Percentiles rank a stretch among this genome's conserved stretches.
Conservation (phyloP, 2,329 filamentous ascomycete species). For the Talaromyces sp. region DNA sequence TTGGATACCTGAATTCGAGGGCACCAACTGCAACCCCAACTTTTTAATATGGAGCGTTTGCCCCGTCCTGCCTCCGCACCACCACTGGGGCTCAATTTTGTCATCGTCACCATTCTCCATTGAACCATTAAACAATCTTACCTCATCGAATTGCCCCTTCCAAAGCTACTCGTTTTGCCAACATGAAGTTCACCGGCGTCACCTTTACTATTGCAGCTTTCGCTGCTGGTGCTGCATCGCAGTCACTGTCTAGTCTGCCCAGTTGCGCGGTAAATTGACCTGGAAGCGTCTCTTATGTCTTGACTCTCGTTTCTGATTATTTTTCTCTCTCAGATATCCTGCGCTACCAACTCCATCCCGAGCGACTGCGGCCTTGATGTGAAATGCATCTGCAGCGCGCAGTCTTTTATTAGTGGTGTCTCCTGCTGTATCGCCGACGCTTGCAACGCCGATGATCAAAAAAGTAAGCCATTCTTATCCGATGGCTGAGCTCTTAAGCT, state of each 20-base stretch:
- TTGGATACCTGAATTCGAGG: background rate
- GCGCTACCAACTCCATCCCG: conserved; percentile 39
- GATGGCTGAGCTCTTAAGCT: background rate
- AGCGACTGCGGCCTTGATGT: conserved; percentile 40
- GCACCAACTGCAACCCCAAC: background rate
- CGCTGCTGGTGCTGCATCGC: conserved; percentile 44
- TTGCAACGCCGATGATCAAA: conserved; percentile 42
- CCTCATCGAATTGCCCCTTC: background rate
- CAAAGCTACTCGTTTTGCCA: background rate
- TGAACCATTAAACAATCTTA: background rate
- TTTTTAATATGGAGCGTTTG: background rate
- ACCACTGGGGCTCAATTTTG: background rate
- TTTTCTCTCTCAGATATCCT: conserved; percentile 25
- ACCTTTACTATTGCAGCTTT: conserved; percentile 50
- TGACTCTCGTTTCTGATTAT: conserved; percentile 8
- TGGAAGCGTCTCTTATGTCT: background rate
- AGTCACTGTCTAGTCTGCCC: conserved; percentile 44
- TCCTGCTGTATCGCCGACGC: conserved; percentile 46
- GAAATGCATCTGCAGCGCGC: conserved; percentile 46
- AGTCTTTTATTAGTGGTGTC: conserved; percentile 44
- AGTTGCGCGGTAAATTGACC: conserved; percentile 51
- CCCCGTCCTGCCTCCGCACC: background rate
- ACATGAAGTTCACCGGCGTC: conserved; percentile 25
- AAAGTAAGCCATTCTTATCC: conserved; percentile 21
- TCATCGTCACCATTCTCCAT: background rate